Evolutionary conservation across 2,329 filamentous ascomycete genomes (phyloP), one percentile per base, ranked within the genome.

Genomic region (Cytospora mali): DNA sequence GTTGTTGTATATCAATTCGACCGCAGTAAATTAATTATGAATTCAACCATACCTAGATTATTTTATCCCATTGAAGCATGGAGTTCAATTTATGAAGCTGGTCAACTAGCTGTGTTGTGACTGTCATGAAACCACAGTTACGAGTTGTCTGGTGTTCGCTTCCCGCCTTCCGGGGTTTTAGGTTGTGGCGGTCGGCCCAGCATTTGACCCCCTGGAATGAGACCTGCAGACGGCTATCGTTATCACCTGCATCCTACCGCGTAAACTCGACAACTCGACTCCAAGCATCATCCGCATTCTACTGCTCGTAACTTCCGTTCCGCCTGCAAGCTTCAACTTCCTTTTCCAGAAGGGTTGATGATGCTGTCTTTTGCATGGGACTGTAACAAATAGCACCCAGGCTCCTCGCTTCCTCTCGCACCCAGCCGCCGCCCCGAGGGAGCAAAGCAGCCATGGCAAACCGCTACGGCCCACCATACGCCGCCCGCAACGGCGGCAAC

Each of bases 401-500:
- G 52, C 58, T 33, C 50, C 50, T 60, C 50, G 58, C 58, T 55
- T 28, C 35, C 55, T 18, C 35, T 14, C 14, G 53, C 25, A 57
- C 42, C 29, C 59, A 50, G 62, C n/a, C n/a, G n/a, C 62, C 61
- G 53, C 58, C 69, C 42, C n/a, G 42, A 46, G 42, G 42, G 42
- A 46, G 42, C 42, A 46, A 46, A 46, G 42, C 42, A 46, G 75
- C 62, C 72, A 85, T 85, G 83, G 75, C 82, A 68, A 79, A 79
- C 72, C 78, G 81, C 69, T 82, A 81, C 73, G 81, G 78, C 69
- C 74, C 71, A 65, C 72, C 81, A 62, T 79, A 77, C 72, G 39
- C 29, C 72, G 39, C 29, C 58, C 52, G 53, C 53, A 79, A 76
- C 67, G 77, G 76, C 66, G 73, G 77, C 53, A 74, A 76, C 60